phyloP scores from a whole-genome alignment of 208 protist genomes.

The Acanthamoeba triangularis region DNA sequence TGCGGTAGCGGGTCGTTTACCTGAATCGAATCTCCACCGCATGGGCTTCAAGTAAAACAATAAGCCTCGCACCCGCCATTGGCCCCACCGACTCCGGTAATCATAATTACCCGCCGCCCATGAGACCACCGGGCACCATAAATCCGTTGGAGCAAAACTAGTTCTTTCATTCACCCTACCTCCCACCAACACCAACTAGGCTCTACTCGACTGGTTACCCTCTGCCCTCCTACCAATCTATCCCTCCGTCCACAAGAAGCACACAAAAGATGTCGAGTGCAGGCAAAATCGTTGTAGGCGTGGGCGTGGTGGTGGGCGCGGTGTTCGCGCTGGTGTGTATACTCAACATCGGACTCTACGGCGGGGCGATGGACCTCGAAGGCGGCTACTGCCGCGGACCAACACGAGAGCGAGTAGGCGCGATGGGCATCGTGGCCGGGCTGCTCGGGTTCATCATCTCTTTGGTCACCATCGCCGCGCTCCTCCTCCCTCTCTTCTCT shows the following conservation, averaged over 20 bases:
- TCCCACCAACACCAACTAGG: not conserved
- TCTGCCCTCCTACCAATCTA: not conserved
- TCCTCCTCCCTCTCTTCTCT: not conserved
- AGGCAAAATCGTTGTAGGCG: not conserved
- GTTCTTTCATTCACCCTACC: too few relatives aligned
- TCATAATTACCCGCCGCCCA: not conserved
- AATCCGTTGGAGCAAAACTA: not conserved
- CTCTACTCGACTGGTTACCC: too few relatives aligned
- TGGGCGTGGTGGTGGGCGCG: not conserved
- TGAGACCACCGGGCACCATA: not conserved
- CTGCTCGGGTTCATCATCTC: not conserved
- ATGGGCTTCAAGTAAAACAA: slow-evolving; percentile 19
- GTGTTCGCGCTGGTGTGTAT: not conserved
- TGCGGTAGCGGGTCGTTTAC: not conserved
- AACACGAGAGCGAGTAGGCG: not conserved
- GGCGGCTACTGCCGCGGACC: not conserved
- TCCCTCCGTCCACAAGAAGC: not conserved
- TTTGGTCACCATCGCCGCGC: not conserved
- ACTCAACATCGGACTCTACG: not conserved
- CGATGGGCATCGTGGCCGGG: not conserved
- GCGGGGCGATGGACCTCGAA: slow-evolving; percentile 17
- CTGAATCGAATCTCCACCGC: not conserved
- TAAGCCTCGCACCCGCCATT: not conserved
- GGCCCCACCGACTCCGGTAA: not conserved
- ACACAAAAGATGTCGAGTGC: not conserved